Percentiles rank a stretch among this genome's conserved stretches.
phyloP scores from a whole-genome alignment of 2,329 filamentous ascomycete genomes.

The Colletotrichum shisoi region DNA sequence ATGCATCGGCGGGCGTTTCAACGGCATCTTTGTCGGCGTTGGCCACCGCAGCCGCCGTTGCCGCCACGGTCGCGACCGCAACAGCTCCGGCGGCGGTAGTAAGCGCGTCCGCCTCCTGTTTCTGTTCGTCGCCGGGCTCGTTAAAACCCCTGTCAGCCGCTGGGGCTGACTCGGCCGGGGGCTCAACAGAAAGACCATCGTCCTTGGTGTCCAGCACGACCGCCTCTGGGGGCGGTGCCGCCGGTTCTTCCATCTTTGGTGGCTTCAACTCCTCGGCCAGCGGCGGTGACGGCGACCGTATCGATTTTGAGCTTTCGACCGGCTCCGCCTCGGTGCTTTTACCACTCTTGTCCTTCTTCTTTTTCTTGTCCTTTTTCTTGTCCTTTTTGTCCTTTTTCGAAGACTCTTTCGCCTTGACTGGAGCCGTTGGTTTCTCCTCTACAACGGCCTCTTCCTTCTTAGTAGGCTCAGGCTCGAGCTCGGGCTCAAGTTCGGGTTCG shows the following conservation, averaged over 20 bases:
- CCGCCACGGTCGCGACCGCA: not conserved
- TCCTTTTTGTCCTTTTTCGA: conserved; percentile 35
- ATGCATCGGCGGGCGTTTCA: not conserved
- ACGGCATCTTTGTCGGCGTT: not conserved
- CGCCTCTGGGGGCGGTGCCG: conserved; percentile 14
- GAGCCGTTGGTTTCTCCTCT: conserved; percentile 11
- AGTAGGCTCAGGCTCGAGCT: conserved; percentile 12
- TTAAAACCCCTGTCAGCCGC: not conserved
- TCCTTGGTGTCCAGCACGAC: conserved; percentile 12
- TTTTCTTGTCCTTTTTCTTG: conserved; percentile 38
- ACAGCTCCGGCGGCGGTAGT: conserved; percentile 6
- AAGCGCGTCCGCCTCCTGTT: conserved; percentile 1
- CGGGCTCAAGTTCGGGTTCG: conserved; percentile 11
- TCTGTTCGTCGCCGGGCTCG: conserved; percentile 9
- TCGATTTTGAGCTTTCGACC: conserved; percentile 10
- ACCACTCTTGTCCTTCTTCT: conserved; percentile 37
- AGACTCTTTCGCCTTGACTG: conserved; percentile 25
- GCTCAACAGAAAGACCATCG: conserved; percentile 1
- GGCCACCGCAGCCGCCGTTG: not conserved
- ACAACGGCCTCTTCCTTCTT: conserved; percentile 5
- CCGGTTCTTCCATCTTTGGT: conserved; percentile 24
- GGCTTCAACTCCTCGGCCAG: conserved; percentile 13
- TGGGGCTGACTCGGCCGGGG: conserved; percentile 3
- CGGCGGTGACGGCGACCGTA: conserved; percentile 12
- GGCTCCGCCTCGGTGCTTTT: conserved; percentile 32